Evolutionary conservation across 306 rosid genomes (phyloP), one percentile per base, ranked within the genome.

Genomic region (Vachellia collinsii): DNA sequence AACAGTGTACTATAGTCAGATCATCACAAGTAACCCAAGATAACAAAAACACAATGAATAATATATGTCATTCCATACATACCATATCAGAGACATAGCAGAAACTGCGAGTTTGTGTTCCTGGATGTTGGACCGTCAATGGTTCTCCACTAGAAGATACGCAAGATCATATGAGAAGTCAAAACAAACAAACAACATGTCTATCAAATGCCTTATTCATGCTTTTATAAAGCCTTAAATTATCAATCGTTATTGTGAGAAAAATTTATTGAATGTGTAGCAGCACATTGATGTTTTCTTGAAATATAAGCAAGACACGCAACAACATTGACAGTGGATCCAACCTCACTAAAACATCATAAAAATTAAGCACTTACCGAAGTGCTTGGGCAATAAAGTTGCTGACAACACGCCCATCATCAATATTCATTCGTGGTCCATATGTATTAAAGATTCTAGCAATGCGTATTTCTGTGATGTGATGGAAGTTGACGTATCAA

Each of bases 381-480:
- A 94, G 81, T 72, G 96, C 96, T 89, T 92, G 98, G 50, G 98
- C 98, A 72, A 94, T 94, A 75, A 94, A 94, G 83, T 94, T 94
- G 87, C 98, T 94, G 73, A 94, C 98, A 0, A 92, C 98, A 85
- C 98, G 98, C 3, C 98, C 98, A 82, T 93, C 97, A 41, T 93
- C 97, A 69, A 93, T 93, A 76, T 91, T 93, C 97, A 93, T 93
- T 70, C 97, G 98, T 23, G 98, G 96, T 70, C 97, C 98, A 41
- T 94, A 94, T 38, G 98, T 94, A 83, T 94, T 94, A 68, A 94
- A 94, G 85, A 94, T 94, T 89, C 98, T 91, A 9, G 98, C 98
- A 81, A 94, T 89, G 66, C 98, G 93, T 54, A 94, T 92, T 81
- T 94, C 98, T 94, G 80, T 63, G 38, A 53, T 23, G 22, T 63